Evolutionary conservation across 495 filamentous ascomycete genomes (phyloP).

Genomic region (Annulohypoxylon stygium): DNA sequence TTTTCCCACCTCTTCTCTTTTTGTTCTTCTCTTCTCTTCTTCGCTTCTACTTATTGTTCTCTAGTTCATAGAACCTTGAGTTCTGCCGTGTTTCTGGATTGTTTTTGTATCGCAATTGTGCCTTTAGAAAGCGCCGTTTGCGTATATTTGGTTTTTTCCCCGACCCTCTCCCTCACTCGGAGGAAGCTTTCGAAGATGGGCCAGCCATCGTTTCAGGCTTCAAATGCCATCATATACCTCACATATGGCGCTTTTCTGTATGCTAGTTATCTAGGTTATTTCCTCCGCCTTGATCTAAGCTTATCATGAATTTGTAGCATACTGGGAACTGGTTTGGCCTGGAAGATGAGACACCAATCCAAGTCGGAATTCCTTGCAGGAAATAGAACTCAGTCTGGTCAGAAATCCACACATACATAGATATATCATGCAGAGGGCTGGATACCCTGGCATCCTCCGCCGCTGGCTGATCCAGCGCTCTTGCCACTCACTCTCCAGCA

Average conservation of each 20-base stretch:
- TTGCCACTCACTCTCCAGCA: constrained; percentile 18
- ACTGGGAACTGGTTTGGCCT: constrained; percentile 74
- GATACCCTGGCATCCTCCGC: constrained; percentile 15
- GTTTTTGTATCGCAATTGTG: constrained; percentile 4
- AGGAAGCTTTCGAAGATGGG: constrained; percentile 64
- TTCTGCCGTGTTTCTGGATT: background rate
- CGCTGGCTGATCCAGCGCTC: constrained; percentile 17
- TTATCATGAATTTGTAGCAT: constrained; percentile 58
- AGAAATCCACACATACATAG: constrained; percentile 50
- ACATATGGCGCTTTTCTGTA: constrained; percentile 81
- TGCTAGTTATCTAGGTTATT: constrained; percentile 39
- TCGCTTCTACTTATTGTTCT: constrained; percentile 1
- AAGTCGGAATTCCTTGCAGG: constrained; percentile 77
- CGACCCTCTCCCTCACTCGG: background rate
- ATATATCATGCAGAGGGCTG: constrained; percentile 5
- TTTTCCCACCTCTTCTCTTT: background rate
- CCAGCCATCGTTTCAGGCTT: constrained; percentile 75
- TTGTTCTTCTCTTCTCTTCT: background rate
- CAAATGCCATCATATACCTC: constrained; percentile 80
- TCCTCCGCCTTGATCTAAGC: background rate
- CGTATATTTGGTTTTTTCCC: background rate
- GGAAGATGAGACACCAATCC: constrained; percentile 73
- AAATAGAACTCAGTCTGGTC: constrained; percentile 82
- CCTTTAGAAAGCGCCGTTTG: background rate
- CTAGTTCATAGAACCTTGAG: background rate